Percentiles rank a stretch among this genome's conserved stretches.
Evolutionary conservation across 345 rosid species (phyloP).

Genomic region (Eucalyptus melliodora): DNA sequence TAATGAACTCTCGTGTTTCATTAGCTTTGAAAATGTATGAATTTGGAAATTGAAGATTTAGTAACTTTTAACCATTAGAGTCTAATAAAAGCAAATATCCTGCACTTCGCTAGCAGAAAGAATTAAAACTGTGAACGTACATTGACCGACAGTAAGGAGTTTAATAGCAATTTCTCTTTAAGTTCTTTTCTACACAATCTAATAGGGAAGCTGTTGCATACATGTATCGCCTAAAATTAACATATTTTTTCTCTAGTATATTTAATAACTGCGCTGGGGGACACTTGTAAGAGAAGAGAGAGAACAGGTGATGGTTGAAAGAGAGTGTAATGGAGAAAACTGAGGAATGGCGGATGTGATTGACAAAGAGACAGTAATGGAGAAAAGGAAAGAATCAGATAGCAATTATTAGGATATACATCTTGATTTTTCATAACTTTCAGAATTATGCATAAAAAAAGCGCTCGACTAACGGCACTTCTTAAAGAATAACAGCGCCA

Average conservation of each 20-base stretch:
- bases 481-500: not conserved
- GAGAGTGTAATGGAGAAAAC: not conserved
- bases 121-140: not conserved
- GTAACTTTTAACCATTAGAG: not conserved
- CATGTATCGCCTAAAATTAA: not conserved
- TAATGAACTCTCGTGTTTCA: not conserved
- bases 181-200: not conserved
- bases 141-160: not conserved
- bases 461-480: rapidly evolving
- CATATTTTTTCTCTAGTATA: too few relatives aligned
- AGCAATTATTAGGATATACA: not conserved
- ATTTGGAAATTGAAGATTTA: not conserved
- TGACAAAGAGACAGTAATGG: not conserved
- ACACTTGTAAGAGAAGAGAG: not conserved
- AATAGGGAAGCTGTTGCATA: not conserved
- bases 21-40: not conserved
- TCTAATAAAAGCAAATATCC: not conserved
- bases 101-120: not conserved
- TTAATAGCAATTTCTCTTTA: not conserved
- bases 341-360: not conserved
- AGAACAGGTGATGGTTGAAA: not conserved
- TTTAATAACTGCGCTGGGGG: not conserved
- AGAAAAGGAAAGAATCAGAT: not conserved
- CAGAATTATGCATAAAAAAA: not conserved
- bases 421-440: not conserved